phyloP scores from a whole-genome alignment of 495 filamentous ascomycete genomes.

The Annulohypoxylon bovei region DNA sequence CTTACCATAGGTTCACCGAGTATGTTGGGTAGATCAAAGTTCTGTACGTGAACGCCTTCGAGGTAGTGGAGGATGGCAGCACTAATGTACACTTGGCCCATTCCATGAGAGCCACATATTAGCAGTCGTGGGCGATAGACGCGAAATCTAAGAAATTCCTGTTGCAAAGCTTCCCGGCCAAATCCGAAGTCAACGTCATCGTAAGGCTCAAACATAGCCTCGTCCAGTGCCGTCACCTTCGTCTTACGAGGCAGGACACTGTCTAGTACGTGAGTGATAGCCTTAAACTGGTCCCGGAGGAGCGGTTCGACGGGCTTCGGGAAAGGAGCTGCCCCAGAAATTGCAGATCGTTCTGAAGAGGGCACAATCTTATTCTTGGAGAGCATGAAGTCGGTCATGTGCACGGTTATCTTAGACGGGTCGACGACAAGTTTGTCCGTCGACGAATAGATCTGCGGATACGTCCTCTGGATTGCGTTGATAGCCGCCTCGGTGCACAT shows the following conservation, averaged over 20 bases:
- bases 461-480: conserved; percentile 95
- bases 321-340: conserved; percentile 81
- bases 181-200: conserved; percentile 80
- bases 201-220: conserved; percentile 91
- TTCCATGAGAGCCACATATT: conserved; percentile 78
- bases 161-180: conserved; percentile 82
- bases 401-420: conserved; percentile 80
- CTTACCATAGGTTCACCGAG: conserved; percentile 67
- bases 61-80: conserved; percentile 88
- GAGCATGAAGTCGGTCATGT: conserved; percentile 94
- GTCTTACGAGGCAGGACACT: conserved; percentile 84
- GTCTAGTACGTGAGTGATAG: conserved; percentile 73
- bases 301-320: conserved; percentile 83
- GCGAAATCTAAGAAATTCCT: conserved; percentile 88
- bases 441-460: conserved; percentile 94
- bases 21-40: conserved; percentile 89
- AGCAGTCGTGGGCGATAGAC: conserved; percentile 90
- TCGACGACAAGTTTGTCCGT: conserved; percentile 91
- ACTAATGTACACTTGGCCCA: conserved; percentile 94
- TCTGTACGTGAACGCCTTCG: conserved; percentile 92
- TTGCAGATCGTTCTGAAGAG: conserved; percentile 87
- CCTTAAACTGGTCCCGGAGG: conserved; percentile 73
- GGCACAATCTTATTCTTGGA: conserved; percentile 95
- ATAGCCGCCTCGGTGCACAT: conserved; percentile 97
- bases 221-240: conserved; percentile 86